Evolutionary conservation across 768 basidiomycete genomes (phyloP).

Genomic region (Kwoniella dejecticola): DNA sequence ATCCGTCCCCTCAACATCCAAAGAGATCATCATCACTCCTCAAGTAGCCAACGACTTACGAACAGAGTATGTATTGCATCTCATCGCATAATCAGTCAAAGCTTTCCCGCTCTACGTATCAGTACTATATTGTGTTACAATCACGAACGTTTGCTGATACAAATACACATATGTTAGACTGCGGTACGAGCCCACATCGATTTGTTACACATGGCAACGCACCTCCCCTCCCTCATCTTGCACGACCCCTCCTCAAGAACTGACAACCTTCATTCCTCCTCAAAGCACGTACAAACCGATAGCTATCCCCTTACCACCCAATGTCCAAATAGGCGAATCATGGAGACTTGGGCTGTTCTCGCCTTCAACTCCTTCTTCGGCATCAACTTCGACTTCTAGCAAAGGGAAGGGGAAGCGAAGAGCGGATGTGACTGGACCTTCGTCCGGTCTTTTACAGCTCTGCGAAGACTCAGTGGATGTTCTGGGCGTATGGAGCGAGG

Average conservation of each 20-base stretch:
- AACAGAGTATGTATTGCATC: slow-evolving; percentile 63
- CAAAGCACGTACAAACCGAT: slow-evolving; percentile 75
- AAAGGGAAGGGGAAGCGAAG: too few relatives aligned
- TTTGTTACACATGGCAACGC: slow-evolving; percentile 70
- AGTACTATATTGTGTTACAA: too few relatives aligned
- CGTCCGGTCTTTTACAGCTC: slow-evolving; percentile 1
- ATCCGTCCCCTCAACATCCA: slow-evolving; percentile 54
- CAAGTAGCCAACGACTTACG: slow-evolving; percentile 88
- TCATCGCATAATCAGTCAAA: neutral
- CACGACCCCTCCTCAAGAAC: slow-evolving; percentile 57
- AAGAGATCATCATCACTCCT: slow-evolving; percentile 66
- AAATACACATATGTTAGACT: slow-evolving; percentile 49
- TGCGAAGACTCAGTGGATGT: slow-evolving; percentile 9
- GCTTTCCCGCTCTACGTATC: too few relatives aligned
- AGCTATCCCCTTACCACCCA: slow-evolving; percentile 66
- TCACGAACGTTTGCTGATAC: too few relatives aligned
- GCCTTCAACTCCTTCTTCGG: neutral
- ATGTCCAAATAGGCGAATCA: slow-evolving; percentile 61
- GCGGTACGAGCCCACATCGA: slow-evolving; percentile 62
- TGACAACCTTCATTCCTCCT: slow-evolving; percentile 70
- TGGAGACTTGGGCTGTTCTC: slow-evolving; percentile 68
- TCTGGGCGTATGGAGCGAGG: slow-evolving; percentile 50
- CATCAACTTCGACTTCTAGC: too few relatives aligned
- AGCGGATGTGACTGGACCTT: neutral
- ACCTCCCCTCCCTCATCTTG: slow-evolving; percentile 7